Evolutionary conservation across 2,329 filamentous ascomycete genomes (phyloP), one percentile per base, ranked within the genome.

Genomic region (Trichoderma lentiforme): DNA sequence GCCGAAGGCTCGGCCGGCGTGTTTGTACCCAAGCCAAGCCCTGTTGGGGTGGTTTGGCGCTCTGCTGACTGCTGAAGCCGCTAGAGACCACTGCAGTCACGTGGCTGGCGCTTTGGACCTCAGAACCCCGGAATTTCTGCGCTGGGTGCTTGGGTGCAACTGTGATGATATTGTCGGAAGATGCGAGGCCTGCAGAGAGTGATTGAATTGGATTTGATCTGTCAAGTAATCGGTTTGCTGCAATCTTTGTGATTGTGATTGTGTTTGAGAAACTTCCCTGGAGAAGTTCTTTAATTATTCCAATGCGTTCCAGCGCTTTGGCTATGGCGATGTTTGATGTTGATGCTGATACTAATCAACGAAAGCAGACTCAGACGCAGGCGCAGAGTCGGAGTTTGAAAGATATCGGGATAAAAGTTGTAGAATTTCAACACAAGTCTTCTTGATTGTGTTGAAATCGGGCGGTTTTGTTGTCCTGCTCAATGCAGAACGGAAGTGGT

Each of bases 1-100:
- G 70, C 72, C 73, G 68, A 74, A 76, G 75, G 75, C 76, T 75
- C 77, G 77, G 76, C 76, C 74, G 75, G 76, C 74, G 75, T 74
- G 76, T 75, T 76, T 76, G 75, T 72, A 72, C 72, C 72, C 73
- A 74, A 72, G 72, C 75, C 74, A 77, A 73, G 36, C 74, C 74
- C 74, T 68, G 64, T 69, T 68, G 57, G 69, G 69, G 57, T 24
- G 57, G 57, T 39, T 32, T 62, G 63, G 63, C 57, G 63, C 63
- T 67, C 70, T 68, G 70, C 70, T 72, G 64, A 68, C 63, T 63
- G 70, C 70, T 72, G 64, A 72, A 63, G 56, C 57, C 57, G 28
- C 57, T 60, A 60, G 24, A 39, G 39, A 39, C 53, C 28, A 8
- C 62, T 63, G 56, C 21, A 68, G 70, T 72, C 70, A 72, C 70